Percentiles rank a stretch among this genome's conserved stretches.
Conservation (phyloP, 2,329 filamentous ascomycete genomes). For the Aspergillus caelatus region DNA sequence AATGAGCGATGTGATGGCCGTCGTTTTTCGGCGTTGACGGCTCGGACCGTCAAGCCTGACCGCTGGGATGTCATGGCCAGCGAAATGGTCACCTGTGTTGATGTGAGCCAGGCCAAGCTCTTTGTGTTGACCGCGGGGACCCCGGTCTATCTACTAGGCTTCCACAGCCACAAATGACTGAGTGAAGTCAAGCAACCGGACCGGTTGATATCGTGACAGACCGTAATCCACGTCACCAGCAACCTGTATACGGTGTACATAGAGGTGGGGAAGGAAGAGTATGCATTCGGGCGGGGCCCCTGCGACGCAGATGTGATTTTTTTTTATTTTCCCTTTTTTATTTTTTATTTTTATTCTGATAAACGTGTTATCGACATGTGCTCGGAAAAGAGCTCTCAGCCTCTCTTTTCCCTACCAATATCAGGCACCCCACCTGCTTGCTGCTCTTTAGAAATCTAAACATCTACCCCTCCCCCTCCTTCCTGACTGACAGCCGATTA, state of each 20-base stretch:
- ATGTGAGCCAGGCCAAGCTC: conserved; percentile 13
- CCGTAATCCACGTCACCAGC: conserved; percentile 36
- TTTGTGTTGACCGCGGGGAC: conserved; percentile 13
- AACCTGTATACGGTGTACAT: conserved; percentile 23
- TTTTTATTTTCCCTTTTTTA: not conserved
- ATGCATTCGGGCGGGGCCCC: conserved; percentile 30
- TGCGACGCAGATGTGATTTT: conserved; percentile 10
- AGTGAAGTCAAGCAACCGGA: conserved; percentile 27
- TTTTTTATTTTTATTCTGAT: conserved; percentile 12
- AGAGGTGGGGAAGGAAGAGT: conserved; percentile 22
- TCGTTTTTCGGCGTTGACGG: conserved; percentile 26
- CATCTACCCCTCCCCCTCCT: conserved; percentile 21
- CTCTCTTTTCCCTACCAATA: conserved; percentile 19
- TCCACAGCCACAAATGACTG: conserved; percentile 32
- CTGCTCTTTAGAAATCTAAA: conserved; percentile 13
- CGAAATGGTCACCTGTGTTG: conserved; percentile 20
- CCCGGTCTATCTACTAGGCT: conserved; percentile 25
- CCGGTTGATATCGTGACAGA: conserved; percentile 33
- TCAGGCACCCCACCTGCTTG: conserved; percentile 22
- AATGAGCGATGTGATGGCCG: conserved; percentile 18
- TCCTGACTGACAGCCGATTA: conserved; percentile 8
- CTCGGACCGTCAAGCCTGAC: conserved; percentile 31
- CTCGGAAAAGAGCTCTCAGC: conserved; percentile 19
- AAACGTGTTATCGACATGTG: conserved; percentile 30
- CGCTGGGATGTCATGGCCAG: conserved; percentile 20